These are phyloP conservation scores for Rubia yunnanensis DNA, from an alignment of 257 asterid genomes.

Conservation along the genomic window DNA sequence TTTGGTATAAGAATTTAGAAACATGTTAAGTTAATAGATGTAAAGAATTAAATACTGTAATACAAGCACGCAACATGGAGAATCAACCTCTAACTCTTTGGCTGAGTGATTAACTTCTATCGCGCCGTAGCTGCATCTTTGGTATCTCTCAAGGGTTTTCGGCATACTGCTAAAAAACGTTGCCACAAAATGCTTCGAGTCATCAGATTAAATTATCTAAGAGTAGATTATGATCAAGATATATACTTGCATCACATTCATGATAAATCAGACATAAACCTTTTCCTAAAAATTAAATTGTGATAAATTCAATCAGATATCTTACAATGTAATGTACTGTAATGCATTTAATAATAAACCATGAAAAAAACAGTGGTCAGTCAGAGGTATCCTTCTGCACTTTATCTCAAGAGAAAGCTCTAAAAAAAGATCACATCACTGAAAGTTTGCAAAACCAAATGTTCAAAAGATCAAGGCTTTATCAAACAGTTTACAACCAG, in stretches of 20 bases:
- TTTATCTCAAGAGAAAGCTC: neutral
- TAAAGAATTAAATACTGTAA: neutral
- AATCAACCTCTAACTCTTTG: conserved; percentile 60
- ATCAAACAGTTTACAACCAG: conserved; percentile 5
- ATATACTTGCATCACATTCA: too few relatives aligned
- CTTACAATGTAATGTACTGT: neutral
- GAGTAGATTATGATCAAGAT: neutral
- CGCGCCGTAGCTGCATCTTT: conserved; percentile 81
- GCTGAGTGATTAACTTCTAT: conserved; percentile 54
- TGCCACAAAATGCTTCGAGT: neutral
- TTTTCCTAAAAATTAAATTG: neutral
- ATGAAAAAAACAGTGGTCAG: neutral
- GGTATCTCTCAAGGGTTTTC: conserved; percentile 90
- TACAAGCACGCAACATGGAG: neutral
- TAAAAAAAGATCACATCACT: neutral
- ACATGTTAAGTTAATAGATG: neutral
- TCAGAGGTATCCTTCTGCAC: neutral
- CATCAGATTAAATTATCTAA: neutral
- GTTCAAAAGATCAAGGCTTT: neutral
- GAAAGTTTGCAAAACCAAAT: neutral
- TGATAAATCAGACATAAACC: neutral
- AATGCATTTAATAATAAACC: neutral
- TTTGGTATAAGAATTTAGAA: neutral
- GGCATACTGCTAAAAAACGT: conserved; percentile 50
- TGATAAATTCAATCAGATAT: neutral